Percentiles rank a stretch among this genome's conserved stretches.
Evolutionary conservation across 1,284 basidiomycete species (phyloP).

Genomic region (Pseudozyma hubeiensis): DNA sequence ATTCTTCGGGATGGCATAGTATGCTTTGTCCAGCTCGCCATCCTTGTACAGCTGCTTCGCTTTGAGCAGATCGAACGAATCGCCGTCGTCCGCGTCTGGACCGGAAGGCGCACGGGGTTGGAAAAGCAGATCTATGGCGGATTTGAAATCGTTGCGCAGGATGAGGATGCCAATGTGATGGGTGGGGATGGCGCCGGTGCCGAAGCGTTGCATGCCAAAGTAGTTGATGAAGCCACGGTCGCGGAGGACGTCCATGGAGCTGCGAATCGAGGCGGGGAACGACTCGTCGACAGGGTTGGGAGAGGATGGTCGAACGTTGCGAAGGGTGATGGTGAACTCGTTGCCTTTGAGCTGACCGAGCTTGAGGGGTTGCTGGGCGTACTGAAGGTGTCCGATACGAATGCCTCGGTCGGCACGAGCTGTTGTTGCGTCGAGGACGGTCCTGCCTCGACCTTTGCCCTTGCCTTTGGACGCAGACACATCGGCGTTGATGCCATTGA

Average conservation of each 20-base stretch:
- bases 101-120: constrained; percentile 23
- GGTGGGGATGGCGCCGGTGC: constrained; percentile 93
- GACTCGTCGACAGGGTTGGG: background rate
- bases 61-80: constrained; percentile 32
- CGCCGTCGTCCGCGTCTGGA: constrained; percentile 35
- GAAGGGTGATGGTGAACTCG: constrained; percentile 90
- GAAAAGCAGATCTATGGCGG: constrained; percentile 57
- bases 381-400: constrained; percentile 87
- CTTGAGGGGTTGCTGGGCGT: constrained; percentile 83
- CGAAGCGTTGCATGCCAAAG: constrained; percentile 99
- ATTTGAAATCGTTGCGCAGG: constrained; percentile 79
- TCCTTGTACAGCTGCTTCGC: constrained; percentile 46
- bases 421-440: constrained; percentile 31
- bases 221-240: constrained; percentile 95
- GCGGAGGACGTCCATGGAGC: constrained; percentile 83
- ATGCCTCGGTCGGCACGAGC: constrained; percentile 74
- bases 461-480: constrained; percentile 12
- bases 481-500: constrained; percentile 69
- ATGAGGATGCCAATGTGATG: constrained; percentile 92
- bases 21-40: constrained; percentile 73
- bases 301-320: constrained; percentile 73
- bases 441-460: constrained; percentile 36
- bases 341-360: constrained; percentile 96
- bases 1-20: constrained; percentile 86
- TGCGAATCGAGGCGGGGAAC: constrained; percentile 73